phyloP scores from a whole-genome alignment of 1,139 yeast genomes.

The Geotrichum macrosporum region DNA sequence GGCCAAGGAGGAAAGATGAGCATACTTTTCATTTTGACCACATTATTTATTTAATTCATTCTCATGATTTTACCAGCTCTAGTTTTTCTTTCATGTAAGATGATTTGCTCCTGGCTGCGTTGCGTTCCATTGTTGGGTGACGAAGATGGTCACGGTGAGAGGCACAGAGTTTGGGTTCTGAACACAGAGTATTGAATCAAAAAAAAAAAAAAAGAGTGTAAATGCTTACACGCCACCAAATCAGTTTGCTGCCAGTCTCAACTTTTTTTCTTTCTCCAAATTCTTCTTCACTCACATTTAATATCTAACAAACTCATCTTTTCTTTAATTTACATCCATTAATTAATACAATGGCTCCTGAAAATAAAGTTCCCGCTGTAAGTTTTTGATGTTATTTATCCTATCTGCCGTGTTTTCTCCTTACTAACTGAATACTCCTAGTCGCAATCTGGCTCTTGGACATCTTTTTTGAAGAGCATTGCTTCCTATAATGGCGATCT shows the following conservation, averaged over 20 bases:
- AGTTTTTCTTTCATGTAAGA: too few species aligned
- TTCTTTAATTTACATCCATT: not conserved
- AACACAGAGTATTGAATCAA: not conserved
- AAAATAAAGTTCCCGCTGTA: conserved; percentile 27
- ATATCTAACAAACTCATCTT: too few species aligned
- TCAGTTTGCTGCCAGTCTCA: too few species aligned
- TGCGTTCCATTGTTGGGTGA: not conserved
- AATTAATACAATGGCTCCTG: conserved; percentile 17
- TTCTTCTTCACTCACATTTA: not conserved
- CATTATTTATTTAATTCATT: too few species aligned
- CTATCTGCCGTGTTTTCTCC: not conserved
- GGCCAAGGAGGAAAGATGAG: conserved; percentile 32
- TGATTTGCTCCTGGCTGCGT: not conserved
- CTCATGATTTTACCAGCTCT: too few species aligned
- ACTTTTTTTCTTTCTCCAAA: conserved; percentile 4
- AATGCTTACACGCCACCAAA: not conserved
- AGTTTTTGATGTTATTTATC: conserved; percentile 7
- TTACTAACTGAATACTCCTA: conserved; percentile 1
- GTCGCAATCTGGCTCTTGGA: conserved; percentile 30
- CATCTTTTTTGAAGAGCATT: conserved; percentile 77
- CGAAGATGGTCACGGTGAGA: not conserved
- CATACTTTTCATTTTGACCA: too few species aligned
- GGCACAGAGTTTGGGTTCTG: not conserved
- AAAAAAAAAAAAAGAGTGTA: too few species aligned
- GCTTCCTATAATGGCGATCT: conserved; percentile 94